A percentile compares a stretch with the other conserved stretches of the same genome.
These are phyloP conservation scores for Medicago ruthenica DNA, from an alignment of 306 rosid species.

Conservation along the genomic window DNA sequence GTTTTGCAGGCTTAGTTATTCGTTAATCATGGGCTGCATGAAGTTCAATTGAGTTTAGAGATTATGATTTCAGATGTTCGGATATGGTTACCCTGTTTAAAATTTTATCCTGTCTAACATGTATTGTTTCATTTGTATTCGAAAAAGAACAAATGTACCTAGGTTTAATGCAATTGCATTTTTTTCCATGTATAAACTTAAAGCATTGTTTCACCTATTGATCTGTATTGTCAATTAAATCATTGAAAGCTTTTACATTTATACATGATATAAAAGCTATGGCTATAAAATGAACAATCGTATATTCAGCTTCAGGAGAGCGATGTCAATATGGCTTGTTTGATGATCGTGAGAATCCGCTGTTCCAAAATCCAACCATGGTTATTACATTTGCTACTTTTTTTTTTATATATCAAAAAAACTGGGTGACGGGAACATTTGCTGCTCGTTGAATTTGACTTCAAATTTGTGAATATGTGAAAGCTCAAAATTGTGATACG, in stretches of 20 bases:
- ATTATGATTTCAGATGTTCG: conserved; percentile 39
- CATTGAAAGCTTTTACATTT: conserved; percentile 33
- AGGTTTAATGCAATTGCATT: conserved; percentile 51
- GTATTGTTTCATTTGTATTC: conserved; percentile 51
- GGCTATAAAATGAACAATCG: background rate
- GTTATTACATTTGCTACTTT: too few species aligned
- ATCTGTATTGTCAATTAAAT: conserved; percentile 27
- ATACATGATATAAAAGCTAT: background rate
- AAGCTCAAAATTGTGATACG: too few species aligned
- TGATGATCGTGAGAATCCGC: background rate
- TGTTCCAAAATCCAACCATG: background rate
- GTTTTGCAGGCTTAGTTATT: conserved; percentile 65
- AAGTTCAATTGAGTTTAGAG: conserved; percentile 41
- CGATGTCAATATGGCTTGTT: background rate
- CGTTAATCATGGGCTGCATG: conserved; percentile 27
- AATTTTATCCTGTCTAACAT: conserved; percentile 37
- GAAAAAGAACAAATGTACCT: conserved; percentile 37
- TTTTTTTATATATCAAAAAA: too few species aligned
- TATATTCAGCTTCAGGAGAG: background rate
- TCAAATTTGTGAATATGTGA: too few species aligned
- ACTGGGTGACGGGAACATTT: too few species aligned
- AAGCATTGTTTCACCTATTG: conserved; percentile 29
- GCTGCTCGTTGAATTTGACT: too few species aligned
- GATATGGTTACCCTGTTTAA: conserved; percentile 46
- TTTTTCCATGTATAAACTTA: conserved; percentile 36